Evolutionary conservation across 2,329 filamentous ascomycete genomes (phyloP).

Genomic region (Paracamarosporium sp.): DNA sequence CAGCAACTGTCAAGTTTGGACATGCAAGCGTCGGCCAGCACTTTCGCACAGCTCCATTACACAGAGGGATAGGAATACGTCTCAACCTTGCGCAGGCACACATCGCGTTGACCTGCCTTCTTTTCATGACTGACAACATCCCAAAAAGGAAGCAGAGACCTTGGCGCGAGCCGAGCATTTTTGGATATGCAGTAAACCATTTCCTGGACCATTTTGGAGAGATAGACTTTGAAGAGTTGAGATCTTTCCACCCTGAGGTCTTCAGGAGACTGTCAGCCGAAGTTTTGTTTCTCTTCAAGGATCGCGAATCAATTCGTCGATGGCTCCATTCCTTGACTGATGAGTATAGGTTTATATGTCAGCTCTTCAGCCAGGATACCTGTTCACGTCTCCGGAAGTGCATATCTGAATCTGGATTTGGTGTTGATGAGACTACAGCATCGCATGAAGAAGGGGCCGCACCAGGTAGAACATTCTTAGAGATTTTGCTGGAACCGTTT

Average conservation of each 20-base stretch:
- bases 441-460: too few species aligned
- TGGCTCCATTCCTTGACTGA: neutral
- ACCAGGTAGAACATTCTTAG: neutral
- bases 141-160: neutral
- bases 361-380: neutral
- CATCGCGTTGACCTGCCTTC: neutral
- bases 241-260: neutral
- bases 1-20: constrained; percentile 1
- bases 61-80: neutral
- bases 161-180: neutral
- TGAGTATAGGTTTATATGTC: neutral
- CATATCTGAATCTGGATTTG: neutral
- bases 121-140: neutral
- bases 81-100: neutral
- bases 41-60: neutral
- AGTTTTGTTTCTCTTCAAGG: neutral
- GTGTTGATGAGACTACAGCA: too few species aligned
- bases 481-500: neutral
- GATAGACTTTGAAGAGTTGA: neutral
- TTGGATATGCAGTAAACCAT: neutral
- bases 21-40: constrained; percentile 2
- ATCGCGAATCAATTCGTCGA: neutral
- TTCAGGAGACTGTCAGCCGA: neutral
- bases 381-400: neutral
- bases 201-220: neutral